phyloP scores from a whole-genome alignment of 78 protist species.

The Dictyostelium citrinum region DNA sequence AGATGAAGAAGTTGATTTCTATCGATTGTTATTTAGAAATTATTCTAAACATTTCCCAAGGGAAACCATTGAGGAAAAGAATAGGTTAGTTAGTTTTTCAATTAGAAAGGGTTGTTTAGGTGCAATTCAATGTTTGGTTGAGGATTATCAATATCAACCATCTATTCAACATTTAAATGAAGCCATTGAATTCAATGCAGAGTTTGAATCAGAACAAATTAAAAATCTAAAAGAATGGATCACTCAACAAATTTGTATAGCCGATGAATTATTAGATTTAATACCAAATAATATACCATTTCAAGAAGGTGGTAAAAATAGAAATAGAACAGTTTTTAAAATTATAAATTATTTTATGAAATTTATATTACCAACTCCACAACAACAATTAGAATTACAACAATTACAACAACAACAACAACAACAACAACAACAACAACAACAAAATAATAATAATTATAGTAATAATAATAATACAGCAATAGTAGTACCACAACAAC shows the following conservation, averaged over 20 bases:
- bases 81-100: not conserved
- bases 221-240: not conserved
- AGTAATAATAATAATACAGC: not conserved
- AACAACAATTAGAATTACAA: not conserved
- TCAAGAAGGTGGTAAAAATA: not conserved
- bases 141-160: not conserved
- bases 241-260: not conserved
- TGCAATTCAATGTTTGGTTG: not conserved
- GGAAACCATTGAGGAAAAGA: not conserved
- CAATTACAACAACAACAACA: not conserved
- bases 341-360: slow-evolving; percentile 3
- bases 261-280: not conserved
- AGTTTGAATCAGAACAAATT: not conserved
- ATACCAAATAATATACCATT: not conserved
- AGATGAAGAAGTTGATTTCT: not conserved
- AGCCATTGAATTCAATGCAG: not conserved
- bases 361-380: not conserved
- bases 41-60: not conserved
- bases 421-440: not conserved
- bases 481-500: not conserved
- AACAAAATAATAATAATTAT: not conserved
- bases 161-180: not conserved
- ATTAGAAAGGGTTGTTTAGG: slow-evolving; percentile 5
- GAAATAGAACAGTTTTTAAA: not conserved
- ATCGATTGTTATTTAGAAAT: not conserved